Base-by-base conservation (phyloP, 495 filamentous ascomycete genomes). In the Xylaria grammica region DNA sequence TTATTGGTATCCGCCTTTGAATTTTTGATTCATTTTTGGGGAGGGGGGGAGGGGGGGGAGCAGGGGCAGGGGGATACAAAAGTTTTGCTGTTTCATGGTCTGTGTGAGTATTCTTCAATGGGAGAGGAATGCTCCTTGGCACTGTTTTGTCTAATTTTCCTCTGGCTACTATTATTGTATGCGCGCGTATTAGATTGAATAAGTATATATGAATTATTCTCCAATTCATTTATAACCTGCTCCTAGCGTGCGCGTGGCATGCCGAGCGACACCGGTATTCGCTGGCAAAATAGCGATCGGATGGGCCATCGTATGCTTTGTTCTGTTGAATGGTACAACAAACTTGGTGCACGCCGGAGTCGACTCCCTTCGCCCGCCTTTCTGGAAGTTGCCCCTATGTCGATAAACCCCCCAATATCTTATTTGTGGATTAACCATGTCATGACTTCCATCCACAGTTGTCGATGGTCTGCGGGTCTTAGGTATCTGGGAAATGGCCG, bases 241-340 rank as follows among this genome's bases (percentile, higher is more conserved):
- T 58, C 20, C 38, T 45, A 36, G 38, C 24, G 48, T 36, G 15
- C 30, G 36, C 8, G 24, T n/a, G 24, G 29, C 19, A 27, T 62
- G 60, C 49, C 13, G 36, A 13, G 38, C n/a, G 38, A 61, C 13
- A 49, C 27, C 11, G 49, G 36, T 46, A 53, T 42, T 53, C 34
- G 49, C 36, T 54, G 34, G 59, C 45, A 62, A 52, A 62, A 62
- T 52, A 32, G 46, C 17, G 46, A 51, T 51, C 24, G 34, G 22
- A 52, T 42, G 59, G 17, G 22, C 48, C 24, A 30, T 50, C 20
- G n/a, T 26, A 50, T 32, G 57, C 15, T 45, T 20, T 60, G 32
- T 19, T 45, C 26, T 48, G 27, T 40, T 54, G 51, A 32, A 38
- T 54, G 29, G 22, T 38, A 27, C 0, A 26, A 29, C 20, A 38